Evolutionary conservation across 176 grass and related monocot genomes (phyloP).

Genomic region (Zoysia pacifica): DNA sequence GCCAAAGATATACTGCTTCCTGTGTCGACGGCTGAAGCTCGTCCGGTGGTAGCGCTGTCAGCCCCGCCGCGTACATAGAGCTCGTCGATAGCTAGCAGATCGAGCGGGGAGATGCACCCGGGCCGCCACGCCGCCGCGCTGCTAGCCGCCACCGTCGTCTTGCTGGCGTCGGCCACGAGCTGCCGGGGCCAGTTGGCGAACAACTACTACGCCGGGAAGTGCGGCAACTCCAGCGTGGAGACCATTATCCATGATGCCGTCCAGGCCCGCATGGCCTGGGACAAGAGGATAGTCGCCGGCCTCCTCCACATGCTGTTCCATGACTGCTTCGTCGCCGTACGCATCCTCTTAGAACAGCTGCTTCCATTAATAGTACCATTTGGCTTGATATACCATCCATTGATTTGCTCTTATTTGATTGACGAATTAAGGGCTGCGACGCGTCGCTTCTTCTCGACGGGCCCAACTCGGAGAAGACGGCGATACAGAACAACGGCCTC

Average conservation of each 20-base stretch:
- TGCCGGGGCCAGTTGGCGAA: conserved; percentile 49
- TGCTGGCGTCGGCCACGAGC: conserved; percentile 14
- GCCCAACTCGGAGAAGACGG: conserved; percentile 67
- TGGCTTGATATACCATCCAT: not conserved
- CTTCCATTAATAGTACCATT: not conserved
- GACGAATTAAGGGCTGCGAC: conserved; percentile 65
- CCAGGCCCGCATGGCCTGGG: conserved; percentile 44
- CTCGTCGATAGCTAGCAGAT: not conserved
- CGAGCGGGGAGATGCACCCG: conserved; percentile 4
- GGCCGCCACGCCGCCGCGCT: conserved; percentile 15
- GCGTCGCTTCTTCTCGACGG: conserved; percentile 78
- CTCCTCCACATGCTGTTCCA: conserved; percentile 86
- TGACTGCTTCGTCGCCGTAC: conserved; percentile 75
- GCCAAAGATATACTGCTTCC: not conserved
- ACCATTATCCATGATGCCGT: conserved; percentile 55
- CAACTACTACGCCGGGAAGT: conserved; percentile 69
- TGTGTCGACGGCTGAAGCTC: no score
- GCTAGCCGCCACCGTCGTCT: not conserved
- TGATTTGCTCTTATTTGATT: not conserved
- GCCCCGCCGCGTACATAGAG: not conserved
- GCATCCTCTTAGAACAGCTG: not conserved
- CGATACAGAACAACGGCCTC: conserved; percentile 60
- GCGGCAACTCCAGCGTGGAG: conserved; percentile 69
- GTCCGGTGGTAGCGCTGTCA: not conserved
- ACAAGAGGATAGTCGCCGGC: conserved; percentile 62